phyloP scores from a whole-genome alignment of 73 alveolate genomes.

The Effrenium voratum region DNA sequence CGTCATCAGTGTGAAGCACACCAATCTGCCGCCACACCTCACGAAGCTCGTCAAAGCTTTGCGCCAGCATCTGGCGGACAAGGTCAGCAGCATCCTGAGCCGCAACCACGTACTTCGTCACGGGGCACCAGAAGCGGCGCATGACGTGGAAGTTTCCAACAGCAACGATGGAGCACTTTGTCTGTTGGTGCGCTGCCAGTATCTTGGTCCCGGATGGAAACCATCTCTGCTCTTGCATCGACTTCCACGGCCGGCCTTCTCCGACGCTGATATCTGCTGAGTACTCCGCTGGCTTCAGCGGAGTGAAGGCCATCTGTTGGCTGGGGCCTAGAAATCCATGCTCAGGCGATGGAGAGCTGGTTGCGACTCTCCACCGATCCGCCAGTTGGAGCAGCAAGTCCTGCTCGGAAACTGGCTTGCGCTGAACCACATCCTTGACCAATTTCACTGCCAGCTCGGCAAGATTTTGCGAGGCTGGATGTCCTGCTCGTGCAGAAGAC shows the following conservation, averaged over 20 bases:
- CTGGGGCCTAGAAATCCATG: background rate
- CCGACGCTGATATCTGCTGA: background rate
- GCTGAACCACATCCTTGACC: background rate
- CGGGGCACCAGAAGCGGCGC: background rate
- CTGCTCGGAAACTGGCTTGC: background rate
- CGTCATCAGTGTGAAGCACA: background rate
- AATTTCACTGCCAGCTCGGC: background rate
- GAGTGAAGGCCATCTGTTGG: background rate
- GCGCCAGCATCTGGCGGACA: background rate
- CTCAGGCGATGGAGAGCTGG: background rate
- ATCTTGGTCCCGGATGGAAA: background rate
- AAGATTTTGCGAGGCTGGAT: background rate
- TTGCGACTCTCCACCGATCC: background rate
- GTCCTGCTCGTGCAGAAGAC: background rate
- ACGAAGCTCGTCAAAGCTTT: background rate
- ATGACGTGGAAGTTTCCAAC: background rate
- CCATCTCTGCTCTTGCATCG: background rate
- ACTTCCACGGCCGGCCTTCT: background rate
- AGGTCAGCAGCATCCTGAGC: background rate
- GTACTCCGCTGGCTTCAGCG: background rate
- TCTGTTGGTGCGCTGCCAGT: background rate
- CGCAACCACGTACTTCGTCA: background rate
- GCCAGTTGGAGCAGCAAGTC: background rate
- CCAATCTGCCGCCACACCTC: background rate
- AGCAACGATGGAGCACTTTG: background rate